Base-by-base conservation (phyloP, 1,284 basidiomycete species). In the Ustilago cynodontis region DNA sequence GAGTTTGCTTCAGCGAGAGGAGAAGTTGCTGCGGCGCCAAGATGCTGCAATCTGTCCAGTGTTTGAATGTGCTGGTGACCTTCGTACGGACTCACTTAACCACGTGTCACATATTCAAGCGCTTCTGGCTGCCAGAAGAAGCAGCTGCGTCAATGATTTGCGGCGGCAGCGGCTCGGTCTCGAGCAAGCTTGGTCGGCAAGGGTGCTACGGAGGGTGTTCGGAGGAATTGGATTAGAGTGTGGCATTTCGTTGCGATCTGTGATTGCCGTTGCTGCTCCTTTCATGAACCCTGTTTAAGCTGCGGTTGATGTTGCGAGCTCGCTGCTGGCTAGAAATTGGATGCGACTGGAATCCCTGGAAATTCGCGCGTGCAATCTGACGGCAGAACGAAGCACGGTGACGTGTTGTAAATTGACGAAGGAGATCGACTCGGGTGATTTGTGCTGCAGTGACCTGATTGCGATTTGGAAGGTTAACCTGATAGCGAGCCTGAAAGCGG, bases 311-410 rank as follows among this genome's bases (percentile, higher is more conserved):
- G 35, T 37, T 37, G 41, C 4, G 20, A n/a, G n/a, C 16, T n/a
- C 7, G 14, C 7, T 6, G 35, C 37, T 18, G 37, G 11, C 1
- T 18, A 20, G 7, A 22, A 16, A 9, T 43, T n/a, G 41, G 45
- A 6, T n/a, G 31, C 24, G 14, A n/a, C n/a, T n/a, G 6, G 31
- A 41, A 66, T 16, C 45, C 18, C 47, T 57, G 16, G 28, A 60
- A 57, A 43, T 57, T 31, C 24, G 47, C 57, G 61, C 26, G 52
- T 57, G 67, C 67, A 59, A 47, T 41, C 61, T 70, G 69, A 71
- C 63, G 68, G 61, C 49, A 71, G 64, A 24, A 2, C 20, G 3
- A 71, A 62, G 69, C 69, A 66, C 64, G 64, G 70, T 71, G 70
- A 71, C 70, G 64, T 71, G 59, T 41, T 26, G 47, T 18, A 33